Conservation (phyloP, 2,329 filamentous ascomycete species). For the Drechslerella dactyloides region DNA sequence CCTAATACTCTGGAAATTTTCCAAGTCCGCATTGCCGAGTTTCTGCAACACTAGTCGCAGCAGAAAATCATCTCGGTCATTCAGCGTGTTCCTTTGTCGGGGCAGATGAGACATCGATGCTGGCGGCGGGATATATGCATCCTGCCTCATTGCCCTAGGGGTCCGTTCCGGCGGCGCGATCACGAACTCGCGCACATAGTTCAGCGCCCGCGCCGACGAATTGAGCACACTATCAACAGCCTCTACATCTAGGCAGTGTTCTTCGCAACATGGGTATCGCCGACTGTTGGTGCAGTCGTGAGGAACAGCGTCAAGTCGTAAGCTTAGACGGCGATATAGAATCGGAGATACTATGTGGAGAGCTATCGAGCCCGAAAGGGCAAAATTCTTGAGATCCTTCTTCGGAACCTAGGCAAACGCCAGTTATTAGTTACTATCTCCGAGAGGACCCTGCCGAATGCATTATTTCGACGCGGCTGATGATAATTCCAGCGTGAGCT, state of each 20-base stretch:
- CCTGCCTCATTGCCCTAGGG: not conserved
- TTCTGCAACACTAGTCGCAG: slow-evolving; percentile 1
- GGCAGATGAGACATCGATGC: not conserved
- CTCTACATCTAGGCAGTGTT: slow-evolving; percentile 18
- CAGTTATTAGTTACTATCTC: not conserved
- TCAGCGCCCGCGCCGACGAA: slow-evolving; percentile 11
- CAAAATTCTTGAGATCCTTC: slow-evolving; percentile 30
- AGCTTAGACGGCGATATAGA: slow-evolving; percentile 20
- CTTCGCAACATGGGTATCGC: slow-evolving; percentile 4
- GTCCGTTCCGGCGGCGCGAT: not conserved
- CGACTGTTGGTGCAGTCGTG: not conserved
- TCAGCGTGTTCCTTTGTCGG: not conserved
- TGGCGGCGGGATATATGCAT: slow-evolving; percentile 12
- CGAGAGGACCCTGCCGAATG: not conserved
- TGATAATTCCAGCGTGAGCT: not conserved
- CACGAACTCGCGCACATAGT: slow-evolving; percentile 18
- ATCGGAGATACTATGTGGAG: slow-evolving; percentile 26
- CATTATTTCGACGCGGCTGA: not conserved
- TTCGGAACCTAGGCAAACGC: slow-evolving; percentile 13
- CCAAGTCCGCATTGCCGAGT: not conserved
- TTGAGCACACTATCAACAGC: slow-evolving; percentile 17
- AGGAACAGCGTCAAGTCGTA: slow-evolving; percentile 4
- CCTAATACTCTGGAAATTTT: slow-evolving; percentile 7
- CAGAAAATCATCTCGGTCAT: not conserved
- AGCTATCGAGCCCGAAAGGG: slow-evolving; percentile 11